Conservation (phyloP, 177 flowering plant species). For the Vitis hybrid region DNA sequence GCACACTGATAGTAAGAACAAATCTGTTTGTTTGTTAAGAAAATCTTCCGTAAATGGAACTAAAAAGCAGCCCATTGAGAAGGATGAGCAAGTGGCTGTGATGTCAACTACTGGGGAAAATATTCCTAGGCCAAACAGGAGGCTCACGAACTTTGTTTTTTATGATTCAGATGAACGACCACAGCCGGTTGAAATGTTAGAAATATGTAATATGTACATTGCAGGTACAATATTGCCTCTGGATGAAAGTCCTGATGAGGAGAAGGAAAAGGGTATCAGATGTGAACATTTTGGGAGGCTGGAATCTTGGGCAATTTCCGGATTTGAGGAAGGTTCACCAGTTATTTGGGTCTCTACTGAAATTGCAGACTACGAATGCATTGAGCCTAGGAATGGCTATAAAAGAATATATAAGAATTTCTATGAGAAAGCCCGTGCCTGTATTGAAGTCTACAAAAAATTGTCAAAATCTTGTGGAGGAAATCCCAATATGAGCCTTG, state of each 20-base stretch:
- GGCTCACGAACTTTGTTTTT: slow-evolving; percentile 64
- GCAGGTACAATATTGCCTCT: slow-evolving; percentile 66
- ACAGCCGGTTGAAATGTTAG: slow-evolving; percentile 73
- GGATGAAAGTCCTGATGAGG: slow-evolving; percentile 48
- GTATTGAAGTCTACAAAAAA: slow-evolving; percentile 70
- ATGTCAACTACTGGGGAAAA: slow-evolving; percentile 49
- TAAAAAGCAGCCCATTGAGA: slow-evolving; percentile 38
- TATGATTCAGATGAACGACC: slow-evolving; percentile 57
- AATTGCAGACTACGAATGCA: slow-evolving; percentile 75
- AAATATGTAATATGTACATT: slow-evolving; percentile 61
- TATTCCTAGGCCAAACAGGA: slow-evolving; percentile 56
- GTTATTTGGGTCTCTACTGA: slow-evolving; percentile 84
- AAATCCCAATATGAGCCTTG: slow-evolving; percentile 53
- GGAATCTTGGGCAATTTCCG: slow-evolving; percentile 84
- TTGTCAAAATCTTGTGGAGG: slow-evolving; percentile 67
- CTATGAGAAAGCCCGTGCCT: slow-evolving; percentile 72
- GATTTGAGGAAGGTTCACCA: slow-evolving; percentile 84
- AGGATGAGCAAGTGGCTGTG: slow-evolving; percentile 68
- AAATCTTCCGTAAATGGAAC: slow-evolving; percentile 39
- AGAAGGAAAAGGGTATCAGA: slow-evolving; percentile 55
- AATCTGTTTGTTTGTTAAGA: slow-evolving; percentile 36
- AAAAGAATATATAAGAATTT: slow-evolving; percentile 59
- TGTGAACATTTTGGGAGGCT: slow-evolving; percentile 88
- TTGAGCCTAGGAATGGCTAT: slow-evolving; percentile 61
- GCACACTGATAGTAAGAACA: slow-evolving; percentile 63